Percentiles rank a stretch among this genome's conserved stretches.
These are phyloP conservation scores for Leccinum subspadiceum DNA, from an alignment of 1,284 basidiomycete genomes.

Conservation along the genomic window DNA sequence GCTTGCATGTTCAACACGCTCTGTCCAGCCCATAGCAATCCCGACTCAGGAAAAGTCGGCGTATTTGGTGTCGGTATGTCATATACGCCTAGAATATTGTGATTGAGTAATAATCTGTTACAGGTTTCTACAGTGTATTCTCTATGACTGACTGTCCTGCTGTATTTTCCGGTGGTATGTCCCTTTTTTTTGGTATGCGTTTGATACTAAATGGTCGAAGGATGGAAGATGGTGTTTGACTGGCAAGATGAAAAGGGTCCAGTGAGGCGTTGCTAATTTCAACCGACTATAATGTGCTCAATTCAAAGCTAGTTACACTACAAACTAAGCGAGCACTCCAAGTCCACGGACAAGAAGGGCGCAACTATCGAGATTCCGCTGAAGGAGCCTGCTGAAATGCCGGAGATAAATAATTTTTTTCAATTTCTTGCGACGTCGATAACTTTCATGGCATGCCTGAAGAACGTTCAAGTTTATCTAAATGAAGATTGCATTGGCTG, in stretches of 20 bases:
- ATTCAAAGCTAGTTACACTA: slow-evolving; percentile 21
- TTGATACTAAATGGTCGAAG: background rate
- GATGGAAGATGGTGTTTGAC: background rate
- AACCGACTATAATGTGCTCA: background rate
- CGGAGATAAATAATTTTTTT: slow-evolving; percentile 36
- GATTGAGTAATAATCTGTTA: no score
- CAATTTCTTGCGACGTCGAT: slow-evolving; percentile 85
- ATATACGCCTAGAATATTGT: no score
- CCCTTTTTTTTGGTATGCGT: no score
- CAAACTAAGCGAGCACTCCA: slow-evolving; percentile 29
- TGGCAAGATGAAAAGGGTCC: background rate
- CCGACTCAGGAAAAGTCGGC: no score
- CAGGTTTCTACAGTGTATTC: no score
- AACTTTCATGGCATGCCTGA: slow-evolving; percentile 86
- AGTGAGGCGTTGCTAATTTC: background rate
- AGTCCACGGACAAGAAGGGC: slow-evolving; percentile 36
- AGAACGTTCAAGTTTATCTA: slow-evolving; percentile 72
- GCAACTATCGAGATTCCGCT: slow-evolving; percentile 88
- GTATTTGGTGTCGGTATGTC: no score
- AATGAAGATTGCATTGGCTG: slow-evolving; percentile 74
- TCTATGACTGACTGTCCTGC: no score
- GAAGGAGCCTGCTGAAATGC: slow-evolving; percentile 72
- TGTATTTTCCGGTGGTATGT: no score
- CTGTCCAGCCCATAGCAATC: no score
- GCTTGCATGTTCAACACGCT: no score